Base-by-base conservation (phyloP, 768 basidiomycete genomes). In the Naganishia randhawae region DNA sequence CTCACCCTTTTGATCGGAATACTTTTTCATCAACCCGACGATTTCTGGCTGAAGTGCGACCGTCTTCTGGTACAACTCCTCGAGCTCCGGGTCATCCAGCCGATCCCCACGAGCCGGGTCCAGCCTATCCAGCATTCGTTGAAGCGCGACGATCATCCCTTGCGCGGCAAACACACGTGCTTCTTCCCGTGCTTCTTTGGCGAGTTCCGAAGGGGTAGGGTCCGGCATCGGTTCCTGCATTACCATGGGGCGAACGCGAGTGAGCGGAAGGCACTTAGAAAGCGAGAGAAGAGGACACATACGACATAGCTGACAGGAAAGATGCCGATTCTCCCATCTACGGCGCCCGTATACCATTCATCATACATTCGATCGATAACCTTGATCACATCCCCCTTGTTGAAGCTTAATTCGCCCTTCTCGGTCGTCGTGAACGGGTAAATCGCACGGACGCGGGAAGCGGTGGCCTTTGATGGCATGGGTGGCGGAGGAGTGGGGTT, bases 251-350 rank as follows among this genome's bases (percentile, higher is more conserved):
- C 19, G 50, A 19, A 7, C 45, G 27, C 7, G 17, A 51, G 31
- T 31, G 50, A 3, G 10, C 22, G 64, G 48, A 45, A 63, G 39
- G 6, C 27, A 19, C 1, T 37, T n/a, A n/a, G 31, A 32, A n/a
- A 48, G 6, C 19, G 45, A 6, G 50, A 52, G 9, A n/a, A n/a
- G n/a, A n/a, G n/a, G n/a, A n/a, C n/a, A 84, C 88, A 8, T 73
- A 91, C 91, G 73, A 97, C 92, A 81, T 97, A 96, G 78, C 95
- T 96, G 22, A 95, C 91, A 0, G 95, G 95, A 80, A 98, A 97
- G 53, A 98, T 98, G 50, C 92, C 92, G 2, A 92, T 92, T 67
- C 90, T 82, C 0, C 91, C 93, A 75, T 87, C 89, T 51, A 94
- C 79, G 73, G 96, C 92, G 0, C 95, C 95, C 27, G 91, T 82